Evolutionary conservation across 2,329 filamentous ascomycete species (phyloP), one percentile per base, ranked within the genome.

Genomic region (Ascochyta pisi): DNA sequence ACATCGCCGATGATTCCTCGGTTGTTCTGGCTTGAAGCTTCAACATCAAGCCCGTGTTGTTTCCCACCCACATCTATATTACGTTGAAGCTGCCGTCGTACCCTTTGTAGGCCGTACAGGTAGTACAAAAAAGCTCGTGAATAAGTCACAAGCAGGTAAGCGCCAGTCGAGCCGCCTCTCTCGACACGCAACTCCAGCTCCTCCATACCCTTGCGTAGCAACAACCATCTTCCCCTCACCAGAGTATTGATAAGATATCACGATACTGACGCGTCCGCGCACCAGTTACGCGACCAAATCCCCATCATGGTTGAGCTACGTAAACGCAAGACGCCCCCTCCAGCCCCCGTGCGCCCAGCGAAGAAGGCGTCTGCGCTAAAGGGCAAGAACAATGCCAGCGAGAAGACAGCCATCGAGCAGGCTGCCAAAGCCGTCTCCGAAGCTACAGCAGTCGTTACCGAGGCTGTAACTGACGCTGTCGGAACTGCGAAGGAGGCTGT

Each of bases 281-380:
- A 22, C 41, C 57, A 69, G 69, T 64, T 68, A 65, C 58, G 65
- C 68, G 63, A 68, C 54, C 37, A 41, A 46, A 49, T 51, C 43
- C 58, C 50, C 61, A 58, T 23, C 60, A 82, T 82, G 79, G 84
- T 86, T 60, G 85, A 87, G 75, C 80, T 88, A 45, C 82, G 85
- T 71, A 88, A 88, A 76, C 83, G 85, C 73, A 85, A 86, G 72
- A 81, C 83, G 43, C 80, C 82, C 33, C 77, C 82, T 38, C 79
- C 81, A 26, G 78, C 80, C 53, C 76, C 80, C 40, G 75, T 78
- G 46, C 77, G 76, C 27, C 76, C 79, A 43, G 73, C 80, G 13
- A 82, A 81, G 66, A 81, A 81, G 61, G 80, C 79, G 66, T 74
- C 79, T 52, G 73, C 72, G 29, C 71, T 76, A 56, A 71, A 79